Evolutionary conservation across 202 grass and related monocot species (phyloP), one percentile per base, ranked within the genome.

Genomic region (Musa balbisiana): DNA sequence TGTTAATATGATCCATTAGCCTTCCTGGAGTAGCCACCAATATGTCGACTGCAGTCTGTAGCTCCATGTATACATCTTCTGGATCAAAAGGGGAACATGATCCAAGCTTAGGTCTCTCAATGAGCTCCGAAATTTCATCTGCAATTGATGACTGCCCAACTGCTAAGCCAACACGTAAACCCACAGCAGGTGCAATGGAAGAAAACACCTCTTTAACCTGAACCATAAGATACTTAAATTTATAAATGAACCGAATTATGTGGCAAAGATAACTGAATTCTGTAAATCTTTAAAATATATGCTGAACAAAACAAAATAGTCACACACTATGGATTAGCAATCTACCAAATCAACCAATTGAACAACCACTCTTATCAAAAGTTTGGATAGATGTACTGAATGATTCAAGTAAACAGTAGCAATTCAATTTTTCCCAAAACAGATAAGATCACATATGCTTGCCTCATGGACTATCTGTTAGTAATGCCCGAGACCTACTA

Each of bases 151-250:
- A 93, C 79, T 98, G 94, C 33, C 90, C 94, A 78, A 98, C 84
- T 49, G 94, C 94, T 78, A 73, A 91, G 52, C 90, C 86, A 64
- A 98, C 94, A 76, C 73, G 71, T 69, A 98, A 81, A 55, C 90
- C 90, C 74, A 98, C 81, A 17, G 63, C 84, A 80, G 90, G 83
- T 62, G 94, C 91, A 78, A 98, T 94, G 80, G 83, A 74, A 85
- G 89, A 86, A 75, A 98, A 98, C 84, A 92, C 94, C 24, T 98
- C 79, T 86, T 98, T 98, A 85, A 93, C 88, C 88, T 97, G 78
- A 73, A 62, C 52, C 5, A 56, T 24, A 58, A 55, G 25, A 74
- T 14, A 84, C 68, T 54, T 66, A 11, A 73, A 29, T 22, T 22
- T 12, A 63, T 20, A 21, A 6, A 74, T 58, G 50, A 49, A n/a